phyloP scores from a whole-genome alignment of 1,284 basidiomycete genomes.

The Polyporus tsugae region DNA sequence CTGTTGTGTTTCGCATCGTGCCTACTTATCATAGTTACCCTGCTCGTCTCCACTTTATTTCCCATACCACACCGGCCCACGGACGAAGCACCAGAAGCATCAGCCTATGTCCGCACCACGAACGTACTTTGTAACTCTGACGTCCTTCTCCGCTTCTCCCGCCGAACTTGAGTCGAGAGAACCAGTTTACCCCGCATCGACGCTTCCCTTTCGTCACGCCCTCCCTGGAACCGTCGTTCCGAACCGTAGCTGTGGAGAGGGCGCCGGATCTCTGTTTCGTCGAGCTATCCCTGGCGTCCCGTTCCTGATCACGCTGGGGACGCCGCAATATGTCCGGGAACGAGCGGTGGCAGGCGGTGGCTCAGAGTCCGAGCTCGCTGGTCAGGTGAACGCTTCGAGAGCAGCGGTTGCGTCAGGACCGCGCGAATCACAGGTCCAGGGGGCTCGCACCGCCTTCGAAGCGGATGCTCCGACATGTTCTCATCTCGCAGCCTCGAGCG shows the following conservation, averaged over 20 bases:
- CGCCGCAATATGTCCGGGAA: not conserved
- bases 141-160: constrained; percentile 5
- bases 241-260: constrained; percentile 11
- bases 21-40: constrained; percentile 18
- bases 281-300: not conserved
- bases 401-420: constrained; percentile 3
- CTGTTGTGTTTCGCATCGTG: constrained; percentile 18
- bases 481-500: constrained; percentile 1
- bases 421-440: not conserved
- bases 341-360: not conserved
- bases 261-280: constrained; percentile 12
- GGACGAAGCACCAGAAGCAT: constrained; percentile 15
- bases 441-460: constrained; percentile 4
- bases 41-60: constrained; percentile 10
- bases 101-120: constrained; percentile 21
- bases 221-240: constrained; percentile 13
- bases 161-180: constrained; percentile 1
- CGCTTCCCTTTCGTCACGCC: not conserved
- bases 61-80: constrained; percentile 19
- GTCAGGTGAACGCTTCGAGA: constrained; percentile 2
- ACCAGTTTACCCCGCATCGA: not conserved
- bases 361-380: not conserved
- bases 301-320: constrained; percentile 14
- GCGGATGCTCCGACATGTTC: constrained; percentile 12
- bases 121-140: constrained; percentile 7